Evolutionary conservation across 352 stramenopile species (phyloP).

Genomic region (Aphanomyces invadans): DNA sequence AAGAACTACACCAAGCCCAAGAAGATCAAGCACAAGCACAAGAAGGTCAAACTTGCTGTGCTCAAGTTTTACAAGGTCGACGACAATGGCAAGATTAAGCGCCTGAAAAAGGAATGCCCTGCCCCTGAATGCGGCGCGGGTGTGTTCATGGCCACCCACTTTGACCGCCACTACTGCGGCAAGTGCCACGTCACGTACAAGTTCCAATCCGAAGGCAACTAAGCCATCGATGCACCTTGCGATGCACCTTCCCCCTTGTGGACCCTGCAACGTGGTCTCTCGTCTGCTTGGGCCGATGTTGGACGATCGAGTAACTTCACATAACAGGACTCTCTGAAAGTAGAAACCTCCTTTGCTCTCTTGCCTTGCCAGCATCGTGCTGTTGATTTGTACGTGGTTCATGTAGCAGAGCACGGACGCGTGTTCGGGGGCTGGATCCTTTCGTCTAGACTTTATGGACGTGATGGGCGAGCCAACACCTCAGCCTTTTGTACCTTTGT

Average conservation of each 20-base stretch:
- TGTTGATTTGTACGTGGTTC: no score
- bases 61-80: conserved; percentile 97
- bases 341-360: no score
- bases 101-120: conserved; percentile 97
- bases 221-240: no score
- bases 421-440: no score
- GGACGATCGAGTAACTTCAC: conserved; percentile 6
- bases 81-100: conserved; percentile 94
- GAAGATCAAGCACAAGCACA: conserved; percentile 97
- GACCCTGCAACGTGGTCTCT: neutral
- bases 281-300: neutral
- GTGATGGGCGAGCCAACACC: no score
- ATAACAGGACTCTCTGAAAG: conserved; percentile 19
- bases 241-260: no score
- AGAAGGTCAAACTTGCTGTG: conserved; percentile 95
- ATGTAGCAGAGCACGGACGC: no score
- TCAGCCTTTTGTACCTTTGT: no score
- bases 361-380: no score
- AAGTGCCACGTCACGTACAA: conserved; percentile 98
- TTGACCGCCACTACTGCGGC: conserved; percentile 99
- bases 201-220: conserved; percentile 59
- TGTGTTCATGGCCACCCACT: conserved; percentile 99
- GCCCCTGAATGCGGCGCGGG: conserved; percentile 91
- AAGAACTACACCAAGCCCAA: conserved; percentile 99
- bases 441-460: no score